A percentile compares a stretch with the other conserved stretches of the same genome.
phyloP scores from a whole-genome alignment of 179 eudicot species.

The Carnegiea gigantea region DNA sequence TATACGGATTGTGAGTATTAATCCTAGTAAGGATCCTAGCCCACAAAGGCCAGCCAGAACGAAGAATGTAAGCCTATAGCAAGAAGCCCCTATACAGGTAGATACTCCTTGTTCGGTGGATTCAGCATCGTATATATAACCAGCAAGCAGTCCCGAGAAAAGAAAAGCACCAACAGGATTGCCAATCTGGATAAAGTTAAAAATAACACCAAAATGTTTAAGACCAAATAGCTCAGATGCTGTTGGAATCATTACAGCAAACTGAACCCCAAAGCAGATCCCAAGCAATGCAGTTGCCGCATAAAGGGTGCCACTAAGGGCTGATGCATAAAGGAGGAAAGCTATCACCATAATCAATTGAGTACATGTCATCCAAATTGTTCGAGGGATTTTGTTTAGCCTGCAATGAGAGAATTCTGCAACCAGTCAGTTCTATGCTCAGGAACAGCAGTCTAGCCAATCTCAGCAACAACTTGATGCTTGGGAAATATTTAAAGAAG shows the following conservation, averaged over 20 bases:
- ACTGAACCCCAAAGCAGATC: slow-evolving; percentile 71
- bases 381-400: slow-evolving; percentile 57
- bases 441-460: slow-evolving; percentile 1
- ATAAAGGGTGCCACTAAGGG: slow-evolving; percentile 51
- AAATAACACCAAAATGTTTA: slow-evolving; percentile 66
- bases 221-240: slow-evolving; percentile 74
- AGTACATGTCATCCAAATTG: slow-evolving; percentile 64
- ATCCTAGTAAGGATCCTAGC: slow-evolving; percentile 51
- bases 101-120: slow-evolving; percentile 60
- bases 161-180: slow-evolving; percentile 74
- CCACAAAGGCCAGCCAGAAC: slow-evolving; percentile 64
- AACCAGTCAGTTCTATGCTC: slow-evolving; percentile 16
- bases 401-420: slow-evolving; percentile 35
- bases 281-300: slow-evolving; percentile 66
- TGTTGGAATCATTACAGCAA: slow-evolving; percentile 71
- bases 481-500: not conserved
- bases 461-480: not conserved
- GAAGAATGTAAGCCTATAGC: slow-evolving; percentile 65
- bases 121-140: slow-evolving; percentile 63
- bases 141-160: slow-evolving; percentile 71
- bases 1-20: slow-evolving; percentile 57
- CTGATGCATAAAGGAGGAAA: slow-evolving; percentile 62
- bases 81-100: slow-evolving; percentile 57
- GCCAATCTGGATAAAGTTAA: slow-evolving; percentile 66
- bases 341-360: slow-evolving; percentile 54